Base-by-base conservation (phyloP, 495 filamentous ascomycete species). In the Gamarada debralockiae region DNA sequence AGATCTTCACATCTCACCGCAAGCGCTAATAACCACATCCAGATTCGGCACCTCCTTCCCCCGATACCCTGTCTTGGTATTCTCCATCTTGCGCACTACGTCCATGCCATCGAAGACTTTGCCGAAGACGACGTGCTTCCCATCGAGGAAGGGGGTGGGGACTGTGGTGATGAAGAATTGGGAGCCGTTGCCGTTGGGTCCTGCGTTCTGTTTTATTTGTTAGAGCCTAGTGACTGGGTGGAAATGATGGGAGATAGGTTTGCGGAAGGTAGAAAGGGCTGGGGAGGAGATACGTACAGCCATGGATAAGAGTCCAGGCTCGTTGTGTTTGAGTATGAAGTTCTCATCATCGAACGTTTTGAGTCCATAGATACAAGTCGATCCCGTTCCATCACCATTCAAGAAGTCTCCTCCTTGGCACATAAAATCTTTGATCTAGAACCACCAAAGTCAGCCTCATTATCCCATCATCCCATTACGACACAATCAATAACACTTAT, bases 91-190 rank as follows among this genome's bases (percentile, higher is more conserved):
- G 45, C 66, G 73, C 33, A 96, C 81, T 9, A 96, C 82, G 33
- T 97, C 90, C 78, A 97, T 85, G 31, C 93, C 92, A 39, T 90
- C 87, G 41, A 91, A 74, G 1, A 98, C 92, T 64, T 86, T 83
- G 22, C 93, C 95, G 63, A 97, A 97, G 1, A 97, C 91, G 37
- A 97, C 92, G 64, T 98, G 95, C 67, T 96, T 96, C 58, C 80
- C 81, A 67, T 97, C 88, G n/a, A 98, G 72, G 65, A 92, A 95
- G 1, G 90, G 89, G 0, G 91, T 88, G 3, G 86, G 73, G 10
- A 85, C 86, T 0, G 87, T 91, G 2, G 89, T 96, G 70, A 97
- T 92, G 74, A 98, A 98, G 71, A 98, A 98, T 67, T 97, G 95
- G 50, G 83, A 92, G 13, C 95, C 95, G 66, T 97, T 98, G 50